Conservation (phyloP, 2,329 filamentous ascomycete genomes). For the Cladobotryum protrusum region DNA sequence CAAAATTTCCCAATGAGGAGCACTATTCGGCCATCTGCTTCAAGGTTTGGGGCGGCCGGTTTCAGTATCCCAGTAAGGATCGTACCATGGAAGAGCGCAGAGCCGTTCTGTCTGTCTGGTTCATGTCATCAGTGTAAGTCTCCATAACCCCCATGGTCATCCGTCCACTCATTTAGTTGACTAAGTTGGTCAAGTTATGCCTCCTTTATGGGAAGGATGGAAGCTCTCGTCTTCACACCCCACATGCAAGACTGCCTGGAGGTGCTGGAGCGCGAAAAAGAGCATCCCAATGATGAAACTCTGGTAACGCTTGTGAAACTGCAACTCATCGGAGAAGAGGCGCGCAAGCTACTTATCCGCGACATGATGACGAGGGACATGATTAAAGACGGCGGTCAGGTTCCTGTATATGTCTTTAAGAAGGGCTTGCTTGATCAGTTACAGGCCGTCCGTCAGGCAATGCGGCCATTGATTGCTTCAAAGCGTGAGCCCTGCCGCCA, state of each 20-base stretch:
- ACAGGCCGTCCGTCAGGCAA: conserved; percentile 19
- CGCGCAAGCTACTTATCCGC: conserved; percentile 24
- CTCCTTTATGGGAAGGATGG: conserved; percentile 39
- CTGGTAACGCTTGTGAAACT: conserved; percentile 33
- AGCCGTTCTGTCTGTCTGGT: conserved; percentile 43
- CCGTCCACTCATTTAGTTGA: background rate
- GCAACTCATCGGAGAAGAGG: conserved; percentile 36
- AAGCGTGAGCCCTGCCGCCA: conserved; percentile 20
- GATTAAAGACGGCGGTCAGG: conserved; percentile 19
- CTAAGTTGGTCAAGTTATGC: conserved; percentile 21
- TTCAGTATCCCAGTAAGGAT: conserved; percentile 20
- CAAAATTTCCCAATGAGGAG: conserved; percentile 31
- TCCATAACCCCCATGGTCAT: background rate
- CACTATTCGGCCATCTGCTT: conserved; percentile 30
- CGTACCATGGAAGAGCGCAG: conserved; percentile 46
- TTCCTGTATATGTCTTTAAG: conserved; percentile 29
- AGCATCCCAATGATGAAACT: conserved; percentile 43
- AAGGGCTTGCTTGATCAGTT: conserved; percentile 24
- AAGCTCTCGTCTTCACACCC: conserved; percentile 50
- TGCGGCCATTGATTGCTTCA: conserved; percentile 19
- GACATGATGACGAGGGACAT: conserved; percentile 28
- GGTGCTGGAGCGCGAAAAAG: conserved; percentile 37
- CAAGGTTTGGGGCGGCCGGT: conserved; percentile 26
- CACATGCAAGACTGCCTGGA: conserved; percentile 53
- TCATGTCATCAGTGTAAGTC: conserved; percentile 30